These are phyloP conservation scores for Rosa chinensis DNA, from an alignment of 306 rosid species.

Conservation along the genomic window DNA sequence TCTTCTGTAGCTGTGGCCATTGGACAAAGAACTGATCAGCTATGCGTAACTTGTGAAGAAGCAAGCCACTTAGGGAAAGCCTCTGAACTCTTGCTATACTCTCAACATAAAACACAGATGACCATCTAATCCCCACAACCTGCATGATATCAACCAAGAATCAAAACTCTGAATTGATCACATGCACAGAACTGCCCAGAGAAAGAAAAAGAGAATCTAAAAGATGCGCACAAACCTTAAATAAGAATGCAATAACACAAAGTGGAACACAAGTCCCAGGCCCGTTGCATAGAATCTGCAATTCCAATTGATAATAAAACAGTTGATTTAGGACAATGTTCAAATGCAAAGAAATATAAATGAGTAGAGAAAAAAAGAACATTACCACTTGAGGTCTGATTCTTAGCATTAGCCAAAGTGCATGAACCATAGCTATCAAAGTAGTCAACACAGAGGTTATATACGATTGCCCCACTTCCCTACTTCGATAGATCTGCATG, in stretches of 20 bases:
- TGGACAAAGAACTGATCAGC: constrained; percentile 92
- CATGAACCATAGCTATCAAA: constrained; percentile 60
- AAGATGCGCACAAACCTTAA: not conserved
- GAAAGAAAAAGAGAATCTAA: not conserved
- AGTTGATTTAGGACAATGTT: constrained; percentile 1
- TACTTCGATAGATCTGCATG: constrained; percentile 86
- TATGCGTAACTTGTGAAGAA: constrained; percentile 71
- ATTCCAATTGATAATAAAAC: not conserved
- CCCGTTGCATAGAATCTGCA: constrained; percentile 2
- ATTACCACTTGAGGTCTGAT: constrained; percentile 93
- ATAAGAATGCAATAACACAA: constrained; percentile 19
- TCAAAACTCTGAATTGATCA: not conserved
- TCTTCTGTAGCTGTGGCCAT: constrained; percentile 74
- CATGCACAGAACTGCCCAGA: not conserved
- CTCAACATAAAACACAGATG: constrained; percentile 85
- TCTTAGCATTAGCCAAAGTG: constrained; percentile 76
- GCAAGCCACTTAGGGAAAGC: constrained; percentile 85
- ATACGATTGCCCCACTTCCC: constrained; percentile 96
- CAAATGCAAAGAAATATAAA: constrained; percentile 28
- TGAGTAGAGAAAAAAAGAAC: constrained; percentile 8
- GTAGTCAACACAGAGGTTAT: constrained; percentile 90
- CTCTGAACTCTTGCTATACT: constrained; percentile 95
- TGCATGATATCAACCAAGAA: not conserved
- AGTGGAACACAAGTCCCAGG: constrained; percentile 9
- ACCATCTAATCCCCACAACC: constrained; percentile 62